Evolutionary conservation across 2,329 filamentous ascomycete genomes (phyloP).

Genomic region (Ascochyta clinopodiicola): DNA sequence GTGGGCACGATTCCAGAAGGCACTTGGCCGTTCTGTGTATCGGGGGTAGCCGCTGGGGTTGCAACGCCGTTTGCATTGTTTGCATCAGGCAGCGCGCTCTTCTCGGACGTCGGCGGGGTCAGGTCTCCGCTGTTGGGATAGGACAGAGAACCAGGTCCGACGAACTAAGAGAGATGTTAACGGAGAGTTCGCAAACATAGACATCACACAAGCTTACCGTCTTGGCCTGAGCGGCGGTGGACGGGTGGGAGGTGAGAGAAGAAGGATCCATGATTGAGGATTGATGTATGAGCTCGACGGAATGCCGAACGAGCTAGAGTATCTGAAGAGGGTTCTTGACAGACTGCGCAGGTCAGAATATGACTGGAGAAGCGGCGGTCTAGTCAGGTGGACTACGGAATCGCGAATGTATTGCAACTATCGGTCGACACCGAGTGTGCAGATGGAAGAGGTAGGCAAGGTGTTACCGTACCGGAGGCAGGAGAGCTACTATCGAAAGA

Average conservation of each 20-base stretch:
- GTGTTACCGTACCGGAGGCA: constrained; percentile 62
- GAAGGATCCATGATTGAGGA: constrained; percentile 71
- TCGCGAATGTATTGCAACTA: constrained; percentile 39
- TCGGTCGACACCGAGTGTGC: constrained; percentile 39
- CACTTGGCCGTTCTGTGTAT: constrained; percentile 65
- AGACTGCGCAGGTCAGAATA: constrained; percentile 45
- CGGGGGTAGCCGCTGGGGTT: constrained; percentile 92
- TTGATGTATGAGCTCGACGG: constrained; percentile 37
- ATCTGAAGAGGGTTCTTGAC: constrained; percentile 39
- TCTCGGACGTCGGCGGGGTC: constrained; percentile 78
- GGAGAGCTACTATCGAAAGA: constrained; percentile 99
- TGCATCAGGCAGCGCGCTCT: constrained; percentile 63
- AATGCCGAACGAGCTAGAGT: constrained; percentile 38
- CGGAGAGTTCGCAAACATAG: constrained; percentile 16
- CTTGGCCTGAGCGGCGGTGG: constrained; percentile 91
- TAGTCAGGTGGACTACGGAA: constrained; percentile 38
- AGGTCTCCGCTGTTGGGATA: constrained; percentile 84
- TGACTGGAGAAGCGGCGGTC: constrained; percentile 37
- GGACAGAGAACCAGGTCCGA: constrained; percentile 87
- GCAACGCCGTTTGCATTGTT: constrained; percentile 71
- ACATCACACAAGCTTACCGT: constrained; percentile 56
- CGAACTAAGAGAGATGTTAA: constrained; percentile 60
- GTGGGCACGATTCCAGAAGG: constrained; percentile 71
- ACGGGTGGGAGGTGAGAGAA: constrained; percentile 86
- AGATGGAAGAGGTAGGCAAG: constrained; percentile 28